Base-by-base conservation (phyloP, 2,329 filamentous ascomycete species). In the Dichotomopilus funicola region DNA sequence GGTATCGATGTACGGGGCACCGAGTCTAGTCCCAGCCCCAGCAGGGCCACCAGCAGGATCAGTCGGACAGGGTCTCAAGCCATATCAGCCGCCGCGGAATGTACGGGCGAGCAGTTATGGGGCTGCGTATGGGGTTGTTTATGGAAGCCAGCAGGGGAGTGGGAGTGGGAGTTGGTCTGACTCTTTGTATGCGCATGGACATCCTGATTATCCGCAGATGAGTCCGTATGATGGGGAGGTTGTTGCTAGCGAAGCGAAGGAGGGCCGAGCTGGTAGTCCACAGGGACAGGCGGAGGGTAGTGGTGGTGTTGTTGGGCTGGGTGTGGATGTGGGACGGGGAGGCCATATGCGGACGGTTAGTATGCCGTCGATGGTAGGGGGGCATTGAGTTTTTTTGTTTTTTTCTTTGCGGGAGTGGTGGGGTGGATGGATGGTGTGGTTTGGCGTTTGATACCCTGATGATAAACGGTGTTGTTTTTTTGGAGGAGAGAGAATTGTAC, bases 181-280 rank as follows among this genome's bases (percentile, higher is more conserved):
- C 19, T 27, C 11, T 33, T 19, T 5, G 43, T 48, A 48, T 48
- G 13, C 7, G 2, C 13, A 10, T 6, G 45, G 6, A 13, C 62
- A 63, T 43, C 59, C 60, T 3, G 61, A 64, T n/a, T 68, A 68
- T 47, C 66, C 66, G 13, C 55, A 62, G 34, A 63, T 69, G 65
- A 65, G 62, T 51, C 65, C 66, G 0, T 67, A 68, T 49, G 59
- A 60, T 2, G 54, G 52, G 3, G 57, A 33, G 34, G 19, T 38
- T 12, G 33, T 10, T 12, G 36, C 2, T 6, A 40, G 19, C 3
- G 19, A 27, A 3, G 19, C 3, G 19, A 27, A 27, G 19, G 19
- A 27, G 19, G 19, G 19, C 19, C 19, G 19, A 3, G 19, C 19
- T 27, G 19, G 19, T 27, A 27, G 19, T 27, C 19, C 19, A 3